Percentiles rank a stretch among this genome's conserved stretches.
These are phyloP conservation scores for Flaveria brownii DNA, from an alignment of 129 eudicot species.

Conservation along the genomic window DNA sequence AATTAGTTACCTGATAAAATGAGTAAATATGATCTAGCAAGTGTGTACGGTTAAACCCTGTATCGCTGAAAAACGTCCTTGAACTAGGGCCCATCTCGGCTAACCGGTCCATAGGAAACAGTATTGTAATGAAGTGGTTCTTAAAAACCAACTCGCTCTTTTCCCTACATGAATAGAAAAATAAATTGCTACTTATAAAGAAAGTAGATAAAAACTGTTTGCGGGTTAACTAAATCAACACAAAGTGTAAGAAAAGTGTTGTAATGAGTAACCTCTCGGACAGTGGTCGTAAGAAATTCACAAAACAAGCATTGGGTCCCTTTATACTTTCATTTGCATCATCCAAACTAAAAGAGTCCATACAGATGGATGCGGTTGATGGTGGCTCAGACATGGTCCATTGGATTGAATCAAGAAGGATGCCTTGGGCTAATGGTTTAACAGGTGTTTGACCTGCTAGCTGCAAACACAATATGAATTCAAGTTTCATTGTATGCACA, in stretches of 20 bases:
- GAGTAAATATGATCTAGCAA: slow-evolving; percentile 61
- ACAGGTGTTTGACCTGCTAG: slow-evolving; percentile 54
- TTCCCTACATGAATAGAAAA: slow-evolving; percentile 52
- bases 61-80: slow-evolving; percentile 74
- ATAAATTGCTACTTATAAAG: too few relatives aligned
- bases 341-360: slow-evolving; percentile 55
- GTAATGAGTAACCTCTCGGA: slow-evolving; percentile 63
- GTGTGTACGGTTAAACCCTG: slow-evolving; percentile 78
- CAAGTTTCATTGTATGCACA: neutral
- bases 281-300: slow-evolving; percentile 65
- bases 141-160: slow-evolving; percentile 57
- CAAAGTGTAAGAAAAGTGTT: slow-evolving; percentile 1
- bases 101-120: slow-evolving; percentile 85
- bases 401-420: slow-evolving; percentile 79
- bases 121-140: slow-evolving; percentile 71
- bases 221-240: neutral
- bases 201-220: neutral
- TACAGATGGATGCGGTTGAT: slow-evolving; percentile 62
- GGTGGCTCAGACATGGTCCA: slow-evolving; percentile 90
- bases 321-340: slow-evolving; percentile 47
- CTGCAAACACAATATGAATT: slow-evolving; percentile 36
- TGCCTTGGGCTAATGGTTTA: slow-evolving; percentile 64
- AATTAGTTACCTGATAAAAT: slow-evolving; percentile 73
- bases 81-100: slow-evolving; percentile 83
- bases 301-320: slow-evolving; percentile 58